A percentile compares a stretch with the other conserved stretches of the same genome.
phyloP scores from a whole-genome alignment of 2,329 filamentous ascomycete species.

The Cercospora zeina region DNA sequence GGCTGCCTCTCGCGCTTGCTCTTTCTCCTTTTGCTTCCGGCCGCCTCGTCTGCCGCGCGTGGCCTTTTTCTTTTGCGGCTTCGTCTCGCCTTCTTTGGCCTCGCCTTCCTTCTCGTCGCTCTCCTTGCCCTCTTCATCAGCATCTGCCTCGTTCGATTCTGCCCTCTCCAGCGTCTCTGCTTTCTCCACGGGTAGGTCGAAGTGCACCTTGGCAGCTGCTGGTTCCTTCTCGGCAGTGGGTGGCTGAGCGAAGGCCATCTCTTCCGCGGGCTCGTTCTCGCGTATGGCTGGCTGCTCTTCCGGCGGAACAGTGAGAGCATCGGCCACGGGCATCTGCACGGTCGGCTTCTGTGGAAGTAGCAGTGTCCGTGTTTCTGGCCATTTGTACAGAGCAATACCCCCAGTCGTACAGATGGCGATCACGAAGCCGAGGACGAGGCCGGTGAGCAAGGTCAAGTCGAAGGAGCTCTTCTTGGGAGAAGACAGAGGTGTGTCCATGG shows the following conservation, averaged over 20 bases:
- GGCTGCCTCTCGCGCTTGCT: conserved; percentile 39
- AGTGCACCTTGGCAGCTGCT: conserved; percentile 23
- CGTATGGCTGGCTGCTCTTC: conserved; percentile 27
- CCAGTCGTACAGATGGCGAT: conserved; percentile 6
- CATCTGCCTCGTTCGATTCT: conserved; percentile 26
- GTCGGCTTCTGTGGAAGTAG: conserved; percentile 6
- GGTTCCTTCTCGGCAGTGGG: conserved; percentile 14
- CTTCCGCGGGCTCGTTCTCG: conserved; percentile 40
- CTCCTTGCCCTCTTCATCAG: conserved; percentile 21
- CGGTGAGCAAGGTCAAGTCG: conserved; percentile 10
- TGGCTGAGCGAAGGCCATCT: conserved; percentile 39
- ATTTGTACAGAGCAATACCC: conserved; percentile 12
- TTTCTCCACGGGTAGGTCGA: conserved; percentile 20
- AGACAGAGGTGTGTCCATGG: conserved; percentile 12
- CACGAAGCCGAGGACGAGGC: conserved; percentile 9
- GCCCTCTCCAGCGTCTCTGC: conserved; percentile 15
- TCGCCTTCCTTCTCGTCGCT: conserved; percentile 34
- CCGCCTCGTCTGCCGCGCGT: conserved; percentile 53
- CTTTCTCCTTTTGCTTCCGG: conserved; percentile 47
- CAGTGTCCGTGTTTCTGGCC: conserved; percentile 7
- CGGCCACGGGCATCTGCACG: conserved; percentile 9
- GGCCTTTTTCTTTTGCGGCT: conserved; percentile 51
- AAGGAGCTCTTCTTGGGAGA: conserved; percentile 10
- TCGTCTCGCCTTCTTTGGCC: neutral
- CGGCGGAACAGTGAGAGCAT: neutral